These are phyloP conservation scores for Pseudotsuga menziesii DNA, from an alignment of 75 land plant species.

Conservation along the genomic window DNA sequence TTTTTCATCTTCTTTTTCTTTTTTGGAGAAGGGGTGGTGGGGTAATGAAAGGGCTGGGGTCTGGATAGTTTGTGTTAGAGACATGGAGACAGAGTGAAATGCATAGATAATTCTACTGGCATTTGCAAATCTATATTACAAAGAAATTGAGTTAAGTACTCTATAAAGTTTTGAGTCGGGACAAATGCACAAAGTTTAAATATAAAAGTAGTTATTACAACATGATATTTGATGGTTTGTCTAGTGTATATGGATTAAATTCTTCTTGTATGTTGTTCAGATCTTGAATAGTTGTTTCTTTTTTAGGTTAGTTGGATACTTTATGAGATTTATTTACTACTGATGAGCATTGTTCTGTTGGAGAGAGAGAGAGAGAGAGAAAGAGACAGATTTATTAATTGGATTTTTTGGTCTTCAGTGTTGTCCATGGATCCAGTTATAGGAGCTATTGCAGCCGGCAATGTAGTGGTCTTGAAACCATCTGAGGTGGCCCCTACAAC, in stretches of 20 bases:
- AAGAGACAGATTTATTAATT: constrained; percentile 10
- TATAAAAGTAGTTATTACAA: background rate
- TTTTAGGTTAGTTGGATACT: background rate
- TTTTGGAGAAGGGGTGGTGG: too few species aligned
- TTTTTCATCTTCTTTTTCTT: too few species aligned
- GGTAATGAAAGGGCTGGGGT: too few species aligned
- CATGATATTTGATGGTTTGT: background rate
- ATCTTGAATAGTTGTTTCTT: too few species aligned
- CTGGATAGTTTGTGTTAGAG: too few species aligned
- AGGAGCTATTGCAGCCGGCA: constrained; percentile 95
- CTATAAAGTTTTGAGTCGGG: background rate
- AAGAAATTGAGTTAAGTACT: background rate
- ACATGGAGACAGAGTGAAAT: too few species aligned
- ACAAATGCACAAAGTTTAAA: background rate
- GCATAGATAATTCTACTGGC: background rate
- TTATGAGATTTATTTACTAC: background rate
- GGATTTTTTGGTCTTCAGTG: constrained; percentile 39
- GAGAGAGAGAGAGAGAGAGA: too few species aligned
- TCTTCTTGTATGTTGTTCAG: background rate
- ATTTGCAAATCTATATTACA: background rate
- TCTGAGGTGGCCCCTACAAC: constrained; percentile 87
- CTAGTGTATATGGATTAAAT: background rate
- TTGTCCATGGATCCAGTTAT: constrained; percentile 79
- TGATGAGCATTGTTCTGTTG: background rate
- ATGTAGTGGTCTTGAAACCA: constrained; percentile 75